phyloP scores from a whole-genome alignment of 306 rosid species.

The Rosa persica region DNA sequence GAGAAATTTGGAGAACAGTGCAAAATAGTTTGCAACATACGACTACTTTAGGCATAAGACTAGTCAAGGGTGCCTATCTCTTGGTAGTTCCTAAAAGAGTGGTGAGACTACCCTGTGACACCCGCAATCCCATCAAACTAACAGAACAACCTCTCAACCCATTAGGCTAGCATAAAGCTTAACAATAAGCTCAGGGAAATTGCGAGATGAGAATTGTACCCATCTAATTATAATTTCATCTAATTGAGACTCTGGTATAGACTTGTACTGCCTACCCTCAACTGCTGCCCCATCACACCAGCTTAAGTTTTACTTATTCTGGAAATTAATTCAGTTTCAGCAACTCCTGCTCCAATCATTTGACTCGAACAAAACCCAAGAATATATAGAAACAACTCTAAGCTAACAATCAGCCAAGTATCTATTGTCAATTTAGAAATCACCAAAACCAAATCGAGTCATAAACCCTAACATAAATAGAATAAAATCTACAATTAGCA shows the following conservation, averaged over 20 bases:
- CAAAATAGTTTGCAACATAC: too few relatives aligned
- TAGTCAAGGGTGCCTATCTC: neutral
- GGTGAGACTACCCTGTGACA: neutral
- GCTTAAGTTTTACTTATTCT: neutral
- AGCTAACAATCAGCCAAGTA: too few relatives aligned
- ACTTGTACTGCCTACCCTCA: neutral
- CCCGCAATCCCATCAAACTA: neutral
- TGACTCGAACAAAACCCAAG: too few relatives aligned
- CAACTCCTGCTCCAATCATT: neutral
- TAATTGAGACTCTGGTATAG: neutral
- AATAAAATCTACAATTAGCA: too few relatives aligned
- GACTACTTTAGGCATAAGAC: neutral
- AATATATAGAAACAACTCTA: too few relatives aligned
- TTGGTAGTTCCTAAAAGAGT: neutral
- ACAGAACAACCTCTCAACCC: neutral
- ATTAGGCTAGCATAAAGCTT: neutral
- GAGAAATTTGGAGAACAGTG: neutral
- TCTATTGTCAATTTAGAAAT: too few relatives aligned
- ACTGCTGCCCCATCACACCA: neutral
- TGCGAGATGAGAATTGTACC: neutral
- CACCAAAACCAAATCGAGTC: too few relatives aligned
- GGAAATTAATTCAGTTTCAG: neutral
- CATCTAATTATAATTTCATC: neutral
- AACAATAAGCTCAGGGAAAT: neutral
- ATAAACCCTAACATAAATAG: too few relatives aligned